Percentiles rank a stretch among this genome's conserved stretches.
These are phyloP conservation scores for Starmerella cellae DNA, from an alignment of 805 yeast genomes.

Conservation along the genomic window DNA sequence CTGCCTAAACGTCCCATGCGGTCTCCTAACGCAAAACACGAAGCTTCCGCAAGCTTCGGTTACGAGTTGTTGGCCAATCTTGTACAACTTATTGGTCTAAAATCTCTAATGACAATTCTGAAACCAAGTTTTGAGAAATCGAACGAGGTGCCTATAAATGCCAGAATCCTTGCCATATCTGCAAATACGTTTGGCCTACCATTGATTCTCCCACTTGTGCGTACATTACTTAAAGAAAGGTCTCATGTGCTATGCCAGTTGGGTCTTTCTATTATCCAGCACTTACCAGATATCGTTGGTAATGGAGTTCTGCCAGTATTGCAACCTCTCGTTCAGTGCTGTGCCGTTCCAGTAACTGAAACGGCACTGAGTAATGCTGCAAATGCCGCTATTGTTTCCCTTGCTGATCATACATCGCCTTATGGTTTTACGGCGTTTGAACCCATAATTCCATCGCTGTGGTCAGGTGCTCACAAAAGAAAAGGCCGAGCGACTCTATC, in stretches of 20 bases:
- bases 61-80: conserved; percentile 32
- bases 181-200: conserved; percentile 68
- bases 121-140: conserved; percentile 78
- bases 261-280: conserved; percentile 47
- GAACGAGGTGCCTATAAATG: conserved; percentile 57
- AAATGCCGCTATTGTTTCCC: conserved; percentile 54
- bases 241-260: conserved; percentile 72
- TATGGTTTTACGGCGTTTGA: conserved; percentile 87
- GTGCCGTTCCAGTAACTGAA: conserved; percentile 40
- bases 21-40: neutral
- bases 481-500: conserved; percentile 62
- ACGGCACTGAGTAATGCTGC: conserved; percentile 53
- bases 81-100: conserved; percentile 41
- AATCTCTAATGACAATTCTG: conserved; percentile 63
- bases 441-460: conserved; percentile 53
- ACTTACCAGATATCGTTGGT: conserved; percentile 52
- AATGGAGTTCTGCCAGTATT: conserved; percentile 64
- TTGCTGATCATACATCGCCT: conserved; percentile 75
- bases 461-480: conserved; percentile 66
- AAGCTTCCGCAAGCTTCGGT: neutral
- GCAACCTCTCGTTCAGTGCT: conserved; percentile 42
- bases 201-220: conserved; percentile 71
- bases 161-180: conserved; percentile 72
- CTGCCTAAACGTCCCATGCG: neutral
- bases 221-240: conserved; percentile 62